A percentile compares a stretch with the other conserved stretches of the same genome.
Conservation (phyloP, 75 land plant species). For the Picea sitchensis region DNA sequence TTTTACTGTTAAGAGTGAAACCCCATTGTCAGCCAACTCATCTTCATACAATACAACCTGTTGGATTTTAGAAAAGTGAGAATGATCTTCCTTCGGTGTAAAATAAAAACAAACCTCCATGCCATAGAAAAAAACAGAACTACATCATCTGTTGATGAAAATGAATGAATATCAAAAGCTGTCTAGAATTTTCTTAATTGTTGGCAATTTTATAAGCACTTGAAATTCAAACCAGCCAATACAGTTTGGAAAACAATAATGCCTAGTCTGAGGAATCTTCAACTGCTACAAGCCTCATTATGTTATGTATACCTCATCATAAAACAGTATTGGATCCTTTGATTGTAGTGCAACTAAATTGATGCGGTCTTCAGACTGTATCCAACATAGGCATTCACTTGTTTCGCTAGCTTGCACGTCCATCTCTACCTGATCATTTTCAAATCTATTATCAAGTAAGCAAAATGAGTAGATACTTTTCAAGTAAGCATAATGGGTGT, state of each 20-base stretch:
- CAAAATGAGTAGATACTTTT: too few species aligned
- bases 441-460: too few species aligned
- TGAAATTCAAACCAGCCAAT: neutral
- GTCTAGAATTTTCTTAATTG: neutral
- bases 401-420: too few species aligned
- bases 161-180: neutral
- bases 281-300: neutral
- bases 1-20: slow-evolving; percentile 90
- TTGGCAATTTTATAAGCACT: neutral
- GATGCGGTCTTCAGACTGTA: slow-evolving; percentile 60
- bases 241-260: neutral
- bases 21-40: slow-evolving; percentile 94
- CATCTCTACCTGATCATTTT: too few species aligned
- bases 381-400: slow-evolving; percentile 36
- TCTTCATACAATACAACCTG: slow-evolving; percentile 96
- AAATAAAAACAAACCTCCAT: too few species aligned
- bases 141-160: neutral
- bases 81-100: too few species aligned
- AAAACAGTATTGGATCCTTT: slow-evolving; percentile 92
- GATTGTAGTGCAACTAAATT: slow-evolving; percentile 67
- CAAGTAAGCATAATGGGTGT: too few species aligned
- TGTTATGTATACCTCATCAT: slow-evolving; percentile 71
- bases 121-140: neutral
- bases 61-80: neutral
- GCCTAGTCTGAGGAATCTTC: neutral